These are phyloP conservation scores for Kluyveromyces wickerhamii DNA, from an alignment of 805 yeast genomes.

Conservation along the genomic window DNA sequence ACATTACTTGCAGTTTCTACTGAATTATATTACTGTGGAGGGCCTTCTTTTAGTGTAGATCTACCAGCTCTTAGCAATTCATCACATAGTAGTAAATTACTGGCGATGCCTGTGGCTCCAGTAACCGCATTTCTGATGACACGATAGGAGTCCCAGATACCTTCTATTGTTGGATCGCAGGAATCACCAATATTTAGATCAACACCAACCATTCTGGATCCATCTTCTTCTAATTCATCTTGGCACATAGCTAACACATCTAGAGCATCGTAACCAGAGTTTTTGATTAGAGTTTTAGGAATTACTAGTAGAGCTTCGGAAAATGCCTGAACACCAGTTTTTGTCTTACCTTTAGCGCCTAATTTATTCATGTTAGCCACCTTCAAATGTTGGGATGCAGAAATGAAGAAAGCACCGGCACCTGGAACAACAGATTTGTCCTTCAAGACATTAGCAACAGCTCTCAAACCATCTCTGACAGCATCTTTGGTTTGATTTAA, in stretches of 20 bases:
- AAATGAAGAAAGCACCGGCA: conserved; percentile 91
- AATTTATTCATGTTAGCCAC: conserved; percentile 41
- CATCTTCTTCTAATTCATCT: conserved; percentile 60
- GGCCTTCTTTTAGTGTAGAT: conserved; percentile 72
- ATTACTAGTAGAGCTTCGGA: conserved; percentile 85
- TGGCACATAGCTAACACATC: conserved; percentile 85
- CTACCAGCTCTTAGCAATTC: conserved; percentile 95
- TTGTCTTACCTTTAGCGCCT: conserved; percentile 72
- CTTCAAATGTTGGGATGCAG: conserved; percentile 63
- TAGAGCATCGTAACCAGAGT: conserved; percentile 89
- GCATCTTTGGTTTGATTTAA: conserved; percentile 94
- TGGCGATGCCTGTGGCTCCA: conserved; percentile 90
- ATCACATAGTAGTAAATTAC: conserved; percentile 87
- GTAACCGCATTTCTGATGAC: conserved; percentile 89
- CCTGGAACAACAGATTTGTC: conserved; percentile 90
- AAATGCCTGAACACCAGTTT: conserved; percentile 88
- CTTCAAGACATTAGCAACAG: conserved; percentile 83
- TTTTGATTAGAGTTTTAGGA: conserved; percentile 87
- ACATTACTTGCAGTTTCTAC: no score
- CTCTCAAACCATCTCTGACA: conserved; percentile 91
- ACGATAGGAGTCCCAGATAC: conserved; percentile 94
- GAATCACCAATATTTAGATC: conserved; percentile 91
- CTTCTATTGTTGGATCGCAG: conserved; percentile 88
- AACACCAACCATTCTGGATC: conserved; percentile 80
- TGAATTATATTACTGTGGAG: conserved; percentile 18